These are phyloP conservation scores for Magnolia kwangsiensis DNA, from an alignment of 164 flowering plant species.

Conservation along the genomic window DNA sequence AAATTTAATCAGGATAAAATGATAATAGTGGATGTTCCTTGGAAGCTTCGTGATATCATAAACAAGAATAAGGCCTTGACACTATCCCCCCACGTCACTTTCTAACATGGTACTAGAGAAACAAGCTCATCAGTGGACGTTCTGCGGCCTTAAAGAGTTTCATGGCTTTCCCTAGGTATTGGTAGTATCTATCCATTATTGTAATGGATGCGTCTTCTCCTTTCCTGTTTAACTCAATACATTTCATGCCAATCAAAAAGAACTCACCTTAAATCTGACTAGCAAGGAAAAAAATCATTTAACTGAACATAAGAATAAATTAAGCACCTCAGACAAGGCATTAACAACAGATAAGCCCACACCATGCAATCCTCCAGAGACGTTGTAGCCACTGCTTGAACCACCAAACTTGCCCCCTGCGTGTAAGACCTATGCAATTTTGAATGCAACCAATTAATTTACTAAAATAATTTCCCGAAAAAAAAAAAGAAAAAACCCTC, in stretches of 20 bases:
- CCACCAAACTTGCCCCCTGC: constrained; percentile 99
- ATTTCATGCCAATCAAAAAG: not conserved
- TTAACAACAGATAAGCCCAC: constrained; percentile 98
- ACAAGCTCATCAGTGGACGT: not conserved
- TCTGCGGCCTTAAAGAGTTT: not conserved
- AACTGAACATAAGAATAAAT: constrained; percentile 1
- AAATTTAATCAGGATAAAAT: too few species aligned
- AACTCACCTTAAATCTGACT: not conserved
- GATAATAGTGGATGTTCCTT: too few species aligned
- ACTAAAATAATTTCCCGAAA: not conserved
- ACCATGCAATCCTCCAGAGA: constrained; percentile 97
- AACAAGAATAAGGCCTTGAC: not conserved
- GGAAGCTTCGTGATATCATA: too few species aligned
- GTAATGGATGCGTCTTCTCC: too few species aligned
- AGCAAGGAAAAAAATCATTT: not conserved
- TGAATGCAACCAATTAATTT: not conserved
- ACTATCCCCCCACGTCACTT: not conserved
- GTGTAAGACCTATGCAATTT: constrained; percentile 74
- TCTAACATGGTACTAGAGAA: not conserved
- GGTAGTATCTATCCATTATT: not conserved
- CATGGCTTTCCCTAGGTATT: not conserved
- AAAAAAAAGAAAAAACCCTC: too few species aligned
- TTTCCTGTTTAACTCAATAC: too few species aligned
- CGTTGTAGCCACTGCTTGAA: constrained; percentile 89
- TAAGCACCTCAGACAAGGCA: constrained; percentile 90